These are phyloP conservation scores for Rhizopus sp. DNA, from an alignment of 371 early-diverging fungal species.

Conservation along the genomic window DNA sequence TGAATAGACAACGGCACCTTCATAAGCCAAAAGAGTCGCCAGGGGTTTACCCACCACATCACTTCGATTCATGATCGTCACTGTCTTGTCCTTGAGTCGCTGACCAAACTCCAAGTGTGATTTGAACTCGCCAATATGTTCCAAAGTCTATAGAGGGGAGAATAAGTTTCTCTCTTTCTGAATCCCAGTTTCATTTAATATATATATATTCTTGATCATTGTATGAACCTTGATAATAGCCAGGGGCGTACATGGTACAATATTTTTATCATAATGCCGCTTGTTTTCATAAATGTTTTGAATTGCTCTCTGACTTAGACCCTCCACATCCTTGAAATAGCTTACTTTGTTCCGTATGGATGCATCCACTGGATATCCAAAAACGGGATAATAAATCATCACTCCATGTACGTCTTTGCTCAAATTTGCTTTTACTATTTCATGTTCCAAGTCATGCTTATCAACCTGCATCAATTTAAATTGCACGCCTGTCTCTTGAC, in stretches of 20 bases:
- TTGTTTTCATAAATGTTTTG: constrained; percentile 95
- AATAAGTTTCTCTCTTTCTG: no score
- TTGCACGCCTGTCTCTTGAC: constrained; percentile 82
- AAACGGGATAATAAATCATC: constrained; percentile 95
- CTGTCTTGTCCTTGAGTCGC: constrained; percentile 86
- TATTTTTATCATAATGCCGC: constrained; percentile 82
- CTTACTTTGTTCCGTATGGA: constrained; percentile 88
- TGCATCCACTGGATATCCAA: constrained; percentile 85
- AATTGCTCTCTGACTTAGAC: constrained; percentile 87
- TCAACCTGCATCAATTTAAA: constrained; percentile 88
- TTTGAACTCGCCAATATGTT: constrained; percentile 92
- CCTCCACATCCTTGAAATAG: constrained; percentile 92
- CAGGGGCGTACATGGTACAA: constrained; percentile 94
- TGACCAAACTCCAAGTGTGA: constrained; percentile 81
- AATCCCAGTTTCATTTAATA: background rate
- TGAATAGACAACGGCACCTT: constrained; percentile 94
- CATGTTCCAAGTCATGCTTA: constrained; percentile 79
- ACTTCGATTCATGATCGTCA: constrained; percentile 92
- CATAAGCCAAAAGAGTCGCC: constrained; percentile 94
- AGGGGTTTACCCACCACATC: constrained; percentile 96
- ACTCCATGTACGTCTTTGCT: constrained; percentile 85
- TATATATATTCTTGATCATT: no score
- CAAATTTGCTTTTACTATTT: constrained; percentile 83
- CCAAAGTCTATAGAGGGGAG: constrained; percentile 61
- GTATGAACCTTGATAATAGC: constrained; percentile 84